Conservation (phyloP, 2,329 filamentous ascomycete genomes). For the Pseudogymnoascus sp. region DNA sequence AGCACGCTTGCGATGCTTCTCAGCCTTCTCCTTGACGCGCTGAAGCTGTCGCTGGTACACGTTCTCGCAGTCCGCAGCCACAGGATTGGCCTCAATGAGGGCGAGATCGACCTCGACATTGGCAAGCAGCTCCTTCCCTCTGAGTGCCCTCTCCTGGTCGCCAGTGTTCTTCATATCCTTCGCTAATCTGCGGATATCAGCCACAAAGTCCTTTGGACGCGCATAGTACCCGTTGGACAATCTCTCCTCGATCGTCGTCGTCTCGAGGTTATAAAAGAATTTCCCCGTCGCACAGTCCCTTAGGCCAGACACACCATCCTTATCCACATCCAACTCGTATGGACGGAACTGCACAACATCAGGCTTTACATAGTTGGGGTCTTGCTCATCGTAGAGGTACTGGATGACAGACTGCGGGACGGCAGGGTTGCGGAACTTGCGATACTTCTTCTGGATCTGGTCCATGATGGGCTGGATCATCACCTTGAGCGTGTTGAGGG, state of each 20-base stretch:
- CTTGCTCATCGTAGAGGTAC: slow-evolving; percentile 77
- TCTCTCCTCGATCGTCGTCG: slow-evolving; percentile 89
- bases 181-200: slow-evolving; percentile 74
- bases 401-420: slow-evolving; percentile 66
- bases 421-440: slow-evolving; percentile 73
- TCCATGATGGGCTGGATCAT: slow-evolving; percentile 93
- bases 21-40: slow-evolving; percentile 50
- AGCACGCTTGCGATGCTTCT: slow-evolving; percentile 48
- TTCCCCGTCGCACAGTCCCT: slow-evolving; percentile 68
- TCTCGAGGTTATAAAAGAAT: slow-evolving; percentile 92
- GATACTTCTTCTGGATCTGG: slow-evolving; percentile 83
- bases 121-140: slow-evolving; percentile 81
- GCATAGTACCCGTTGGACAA: slow-evolving; percentile 95
- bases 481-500: slow-evolving; percentile 80
- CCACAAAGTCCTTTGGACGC: slow-evolving; percentile 78
- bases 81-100: slow-evolving; percentile 60
- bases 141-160: slow-evolving; percentile 75
- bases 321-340: slow-evolving; percentile 72
- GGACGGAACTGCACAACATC: slow-evolving; percentile 59
- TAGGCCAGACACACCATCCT: slow-evolving; percentile 68
- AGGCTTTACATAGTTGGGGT: slow-evolving; percentile 60
- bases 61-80: slow-evolving; percentile 68
- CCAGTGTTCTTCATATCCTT: slow-evolving; percentile 76
- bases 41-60: slow-evolving; percentile 67
- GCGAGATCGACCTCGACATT: slow-evolving; percentile 93